phyloP scores from a whole-genome alignment of 371 early-diverging fungal species.

The Conidiobolus incongruus region DNA sequence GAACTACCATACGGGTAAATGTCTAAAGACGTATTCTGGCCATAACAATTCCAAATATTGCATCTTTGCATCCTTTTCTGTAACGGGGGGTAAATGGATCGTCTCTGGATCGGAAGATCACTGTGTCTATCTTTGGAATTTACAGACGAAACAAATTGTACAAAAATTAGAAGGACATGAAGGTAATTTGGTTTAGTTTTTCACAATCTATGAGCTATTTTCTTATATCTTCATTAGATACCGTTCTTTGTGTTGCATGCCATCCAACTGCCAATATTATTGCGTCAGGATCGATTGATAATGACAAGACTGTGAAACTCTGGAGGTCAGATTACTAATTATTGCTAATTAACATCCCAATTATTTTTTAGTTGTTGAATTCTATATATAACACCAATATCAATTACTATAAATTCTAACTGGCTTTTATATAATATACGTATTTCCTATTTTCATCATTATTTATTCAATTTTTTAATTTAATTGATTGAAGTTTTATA shows the following conservation, averaged over 20 bases:
- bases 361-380: no score
- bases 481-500: no score
- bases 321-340: slow-evolving; percentile 23
- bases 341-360: no score
- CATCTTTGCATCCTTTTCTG: slow-evolving; percentile 75
- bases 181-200: slow-evolving; percentile 20
- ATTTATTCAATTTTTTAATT: no score
- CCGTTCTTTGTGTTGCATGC: slow-evolving; percentile 79
- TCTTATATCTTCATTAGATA: no score
- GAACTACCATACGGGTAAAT: slow-evolving; percentile 81
- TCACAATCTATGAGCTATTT: background rate
- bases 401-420: no score
- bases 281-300: slow-evolving; percentile 80
- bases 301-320: slow-evolving; percentile 72
- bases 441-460: no score
- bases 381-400: no score
- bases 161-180: slow-evolving; percentile 80
- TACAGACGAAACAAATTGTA: slow-evolving; percentile 83
- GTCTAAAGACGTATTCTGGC: slow-evolving; percentile 80
- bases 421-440: no score
- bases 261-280: slow-evolving; percentile 89
- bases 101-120: slow-evolving; percentile 90
- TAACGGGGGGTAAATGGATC: slow-evolving; percentile 88
- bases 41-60: slow-evolving; percentile 83
- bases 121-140: slow-evolving; percentile 83